Percentiles rank a stretch among this genome's conserved stretches.
These are phyloP conservation scores for Endoconidiophora laricicola DNA, from an alignment of 2,329 filamentous ascomycete species.

Conservation along the genomic window DNA sequence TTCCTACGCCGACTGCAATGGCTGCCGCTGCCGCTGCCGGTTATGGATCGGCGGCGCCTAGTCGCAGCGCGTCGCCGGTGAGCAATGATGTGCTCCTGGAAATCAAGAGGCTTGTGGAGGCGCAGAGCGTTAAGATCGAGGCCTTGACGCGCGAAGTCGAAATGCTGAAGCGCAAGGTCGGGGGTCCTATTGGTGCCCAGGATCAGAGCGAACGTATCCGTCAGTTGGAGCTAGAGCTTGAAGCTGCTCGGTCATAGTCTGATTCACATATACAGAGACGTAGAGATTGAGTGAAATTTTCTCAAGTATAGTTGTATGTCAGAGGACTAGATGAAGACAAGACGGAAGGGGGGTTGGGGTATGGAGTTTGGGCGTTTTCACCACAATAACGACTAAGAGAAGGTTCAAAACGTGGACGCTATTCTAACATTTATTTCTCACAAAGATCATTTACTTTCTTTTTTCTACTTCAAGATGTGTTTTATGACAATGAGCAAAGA, in stretches of 20 bases:
- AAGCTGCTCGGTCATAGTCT: slow-evolving; percentile 40
- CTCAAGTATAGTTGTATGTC: no score
- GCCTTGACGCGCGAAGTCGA: slow-evolving; percentile 59
- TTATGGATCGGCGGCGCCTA: slow-evolving; percentile 12
- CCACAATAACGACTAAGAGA: no score
- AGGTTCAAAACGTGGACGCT: not conserved
- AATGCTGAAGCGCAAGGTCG: slow-evolving; percentile 60
- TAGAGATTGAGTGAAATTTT: not conserved
- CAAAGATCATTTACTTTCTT: no score
- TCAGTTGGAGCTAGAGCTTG: slow-evolving; percentile 50
- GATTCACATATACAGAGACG: not conserved
- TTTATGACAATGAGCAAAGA: no score
- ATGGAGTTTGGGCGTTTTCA: not conserved
- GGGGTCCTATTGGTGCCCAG: slow-evolving; percentile 27
- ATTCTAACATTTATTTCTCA: not conserved
- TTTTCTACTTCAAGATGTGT: no score
- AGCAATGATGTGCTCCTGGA: slow-evolving; percentile 53
- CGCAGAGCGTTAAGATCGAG: slow-evolving; percentile 62
- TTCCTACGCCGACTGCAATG: slow-evolving; percentile 18
- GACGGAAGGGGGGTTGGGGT: not conserved
- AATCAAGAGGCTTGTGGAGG: slow-evolving; percentile 64
- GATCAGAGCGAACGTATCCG: slow-evolving; percentile 53
- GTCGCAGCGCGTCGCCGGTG: slow-evolving; percentile 11
- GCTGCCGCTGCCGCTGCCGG: slow-evolving; percentile 15
- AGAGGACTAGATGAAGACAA: not conserved